These are phyloP conservation scores for Podospora appendiculata DNA, from an alignment of 495 filamentous ascomycete genomes.

Conservation along the genomic window DNA sequence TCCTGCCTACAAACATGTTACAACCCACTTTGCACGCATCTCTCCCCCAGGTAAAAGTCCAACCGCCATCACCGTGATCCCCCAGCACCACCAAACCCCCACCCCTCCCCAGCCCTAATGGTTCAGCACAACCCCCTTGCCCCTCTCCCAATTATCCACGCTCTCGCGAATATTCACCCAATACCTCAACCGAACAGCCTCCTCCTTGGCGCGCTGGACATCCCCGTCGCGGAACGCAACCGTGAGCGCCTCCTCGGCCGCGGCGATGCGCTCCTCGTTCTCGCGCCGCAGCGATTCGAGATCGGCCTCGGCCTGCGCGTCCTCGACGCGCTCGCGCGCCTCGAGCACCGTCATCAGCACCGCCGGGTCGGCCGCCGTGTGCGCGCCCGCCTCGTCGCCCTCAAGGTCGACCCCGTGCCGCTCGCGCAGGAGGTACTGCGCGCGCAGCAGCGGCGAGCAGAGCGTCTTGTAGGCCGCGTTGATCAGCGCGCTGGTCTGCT, in stretches of 20 bases:
- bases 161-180: constrained; percentile 85
- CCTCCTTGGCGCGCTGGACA: constrained; percentile 54
- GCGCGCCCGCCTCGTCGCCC: constrained; percentile 62
- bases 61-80: too few species aligned
- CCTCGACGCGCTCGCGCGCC: constrained; percentile 76
- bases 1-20: too few species aligned
- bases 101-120: constrained; percentile 37
- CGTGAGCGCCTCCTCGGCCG: constrained; percentile 51
- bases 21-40: too few species aligned
- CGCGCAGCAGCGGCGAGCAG: constrained; percentile 62
- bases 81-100: too few species aligned
- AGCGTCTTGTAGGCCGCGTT: constrained; percentile 88
- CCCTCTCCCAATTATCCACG: constrained; percentile 73
- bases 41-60: background rate
- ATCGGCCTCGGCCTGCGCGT: constrained; percentile 55
- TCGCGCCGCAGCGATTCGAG: constrained; percentile 50
- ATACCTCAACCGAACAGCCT: constrained; percentile 76
- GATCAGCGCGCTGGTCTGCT: constrained; percentile 66
- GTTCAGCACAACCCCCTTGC: constrained; percentile 56
- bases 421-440: constrained; percentile 70
- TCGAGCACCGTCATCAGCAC: constrained; percentile 86
- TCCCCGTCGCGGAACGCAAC: constrained; percentile 59
- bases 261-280: constrained; percentile 60
- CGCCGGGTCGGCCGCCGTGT: constrained; percentile 63
- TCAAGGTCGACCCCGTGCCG: constrained; percentile 68